Evolutionary conservation across 495 filamentous ascomycete species (phyloP), one percentile per base, ranked within the genome.

Genomic region (Alectoria sarmentosa): DNA sequence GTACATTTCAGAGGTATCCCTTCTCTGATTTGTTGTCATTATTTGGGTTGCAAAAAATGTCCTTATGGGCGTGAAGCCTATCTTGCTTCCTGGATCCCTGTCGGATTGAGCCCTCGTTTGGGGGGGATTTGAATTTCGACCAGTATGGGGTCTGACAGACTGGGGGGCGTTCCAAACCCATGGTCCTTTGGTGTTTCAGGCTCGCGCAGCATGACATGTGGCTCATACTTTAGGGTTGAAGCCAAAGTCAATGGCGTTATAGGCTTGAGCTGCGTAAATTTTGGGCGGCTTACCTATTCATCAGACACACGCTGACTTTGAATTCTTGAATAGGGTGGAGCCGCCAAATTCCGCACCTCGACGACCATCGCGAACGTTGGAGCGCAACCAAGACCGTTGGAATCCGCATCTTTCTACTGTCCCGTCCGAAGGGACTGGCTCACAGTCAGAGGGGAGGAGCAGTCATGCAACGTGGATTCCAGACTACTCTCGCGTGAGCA

Each of bases 321-420:
- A n/a, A 2, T 19, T 1, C n/a, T 34, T 21, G 0, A 21, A 10
- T 55, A 55, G 52, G 63, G 76, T 76, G 15, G 78, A 81, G 28
- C 69, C 72, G 14, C 78, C 79, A 5, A 65, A 72, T 14, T 68
- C 42, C 39, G 26, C 58, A 42, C 58, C 41, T 48, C 59, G 52
- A 44, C 48, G 63, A 62, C 66, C 66, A 67, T 48, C 75, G 66
- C 23, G 75, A 73, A 44, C 73, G 69, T 52, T 71, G 1, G 79
- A 80, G 49, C 72, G 72, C 28, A 72, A 73, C 23, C 75, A 75
- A 11, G 75, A 76, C 61, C 83, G 83, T 76, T 89, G 87, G 83
- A 90, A 87, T 72, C 86, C 87, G 69, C 86, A 89, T 71, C 79
- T 92, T 17, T 90, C 89, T 26, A 86, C 87, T 23, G 87, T 91